Conservation (phyloP, 345 rosid genomes). For the Eucalyptus erythrocorys region DNA sequence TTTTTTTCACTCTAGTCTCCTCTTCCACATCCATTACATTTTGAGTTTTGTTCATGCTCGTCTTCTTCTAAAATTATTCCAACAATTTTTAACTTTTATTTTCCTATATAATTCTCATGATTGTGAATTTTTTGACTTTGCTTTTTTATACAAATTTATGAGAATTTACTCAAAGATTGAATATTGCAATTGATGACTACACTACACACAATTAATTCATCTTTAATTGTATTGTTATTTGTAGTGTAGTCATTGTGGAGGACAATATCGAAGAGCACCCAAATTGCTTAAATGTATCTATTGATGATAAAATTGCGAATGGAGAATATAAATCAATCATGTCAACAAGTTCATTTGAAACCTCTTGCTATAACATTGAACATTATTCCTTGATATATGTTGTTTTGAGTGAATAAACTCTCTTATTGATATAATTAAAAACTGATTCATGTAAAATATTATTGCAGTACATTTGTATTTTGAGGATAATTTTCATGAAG, state of each 20-base stretch:
- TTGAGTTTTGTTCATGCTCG: too few species aligned
- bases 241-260: neutral
- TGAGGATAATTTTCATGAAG: neutral
- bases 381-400: neutral
- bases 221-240: neutral
- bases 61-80: too few species aligned
- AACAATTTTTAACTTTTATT: too few species aligned
- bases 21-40: too few species aligned
- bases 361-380: neutral
- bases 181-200: neutral
- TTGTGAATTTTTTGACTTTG: neutral
- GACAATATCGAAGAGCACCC: too few species aligned
- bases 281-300: too few species aligned
- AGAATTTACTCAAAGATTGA: too few species aligned
- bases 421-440: neutral
- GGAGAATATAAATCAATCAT: neutral
- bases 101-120: neutral
- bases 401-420: neutral
- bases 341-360: neutral
- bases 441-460: neutral
- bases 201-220: neutral
- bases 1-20: too few species aligned
- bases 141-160: fast-evolving
- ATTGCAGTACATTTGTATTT: neutral
- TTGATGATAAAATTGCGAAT: fast-evolving